Evolutionary conservation across 176 grass and related monocot species (phyloP), one percentile per base, ranked within the genome.

Genomic region (Secale cereale): DNA sequence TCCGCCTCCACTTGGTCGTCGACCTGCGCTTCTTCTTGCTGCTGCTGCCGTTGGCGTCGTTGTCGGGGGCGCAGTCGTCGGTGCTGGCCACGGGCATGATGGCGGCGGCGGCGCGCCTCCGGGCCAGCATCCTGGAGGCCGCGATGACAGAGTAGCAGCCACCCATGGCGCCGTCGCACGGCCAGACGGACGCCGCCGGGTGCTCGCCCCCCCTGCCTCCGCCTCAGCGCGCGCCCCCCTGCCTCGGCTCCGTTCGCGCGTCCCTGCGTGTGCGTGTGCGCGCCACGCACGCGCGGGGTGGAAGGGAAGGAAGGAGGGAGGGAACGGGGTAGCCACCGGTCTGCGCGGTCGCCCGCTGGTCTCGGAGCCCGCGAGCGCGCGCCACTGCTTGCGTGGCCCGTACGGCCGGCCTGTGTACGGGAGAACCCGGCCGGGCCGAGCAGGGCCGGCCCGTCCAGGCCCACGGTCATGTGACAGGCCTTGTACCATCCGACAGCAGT

Each of bases 131-230:
- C 43, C 28, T 69, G 14, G 90, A 74, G 65, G 22, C 73, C 63
- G 86, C 82, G 56, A 85, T 73, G 86, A 17, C 86, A 60, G 90
- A 91, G 86, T 78, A 91, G 65, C 90, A 91, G 37, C 82, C 83
- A 85, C 90, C 90, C 90, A 91, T 91, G 82, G 79, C 69, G 68
- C 26, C 66, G 52, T 46, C 70, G 68, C 29, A 57, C 54, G 54
- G 54, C 17, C 36, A 33, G 8, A 61, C 57, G 28, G 81, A 56
- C 59, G 81, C 78, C 81, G 60, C 65, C 50, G 59, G 89, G 60
- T 26, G 85, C 27, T 74, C 29, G 74, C 54, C 54, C 20, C 54
- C 54, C 20, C 54, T 9, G 19, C 40, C 83, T 75, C 85, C 85
- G 76, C 80, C 81, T 72, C 64, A 41, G 39, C 83, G 45, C 59